Evolutionary conservation across 345 rosid genomes (phyloP), one percentile per base, ranked within the genome.

Genomic region (Clarkia xantiana): DNA sequence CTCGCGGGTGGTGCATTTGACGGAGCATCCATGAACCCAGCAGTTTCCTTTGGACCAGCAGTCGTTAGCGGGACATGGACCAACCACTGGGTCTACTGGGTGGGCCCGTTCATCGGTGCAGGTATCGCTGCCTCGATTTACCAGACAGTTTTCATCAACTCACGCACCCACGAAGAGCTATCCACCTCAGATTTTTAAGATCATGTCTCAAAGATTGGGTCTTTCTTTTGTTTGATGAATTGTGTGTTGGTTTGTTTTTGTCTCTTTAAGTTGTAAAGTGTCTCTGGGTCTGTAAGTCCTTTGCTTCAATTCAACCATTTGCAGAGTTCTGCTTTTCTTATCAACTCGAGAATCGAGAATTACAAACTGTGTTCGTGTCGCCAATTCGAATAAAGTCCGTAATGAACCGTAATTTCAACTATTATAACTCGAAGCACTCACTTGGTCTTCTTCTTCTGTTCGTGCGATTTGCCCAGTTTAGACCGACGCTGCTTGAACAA

Each of bases 11-110:
- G 94, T 22, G 87, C 95, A 16, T 89, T 89, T 11, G 90, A 80
- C 9, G 95, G 95, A 14, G 97, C 90, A 3, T 78, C 97, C 3
- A 89, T 85, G 95, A 89, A 89, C 75, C 97, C 95, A 0, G 97
- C 97, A 0, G 95, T 89, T 20, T 76, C 94, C 3, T 89, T 85
- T 46, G 97, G 97, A 14, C 97, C 97, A 0, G 97, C 97, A 0
- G 80, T 89, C 47, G 95, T 85, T 49, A 82, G 95, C 80, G 80
- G 94, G 97, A 70, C 77, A n/a, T 85, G 97, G 97, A 67, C 71
- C 15, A 71, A 65, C 65, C 95, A 89, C 67, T 82, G 97, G 95
- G 83, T 85, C 53, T 89, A 85, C 76, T 89, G 97, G 95, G 72
- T 76, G 6, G 97, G 97, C 38, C 95, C 95, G 1, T 71, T 85